Conservation (phyloP, 306 rosid species). For the Myrica gale region DNA sequence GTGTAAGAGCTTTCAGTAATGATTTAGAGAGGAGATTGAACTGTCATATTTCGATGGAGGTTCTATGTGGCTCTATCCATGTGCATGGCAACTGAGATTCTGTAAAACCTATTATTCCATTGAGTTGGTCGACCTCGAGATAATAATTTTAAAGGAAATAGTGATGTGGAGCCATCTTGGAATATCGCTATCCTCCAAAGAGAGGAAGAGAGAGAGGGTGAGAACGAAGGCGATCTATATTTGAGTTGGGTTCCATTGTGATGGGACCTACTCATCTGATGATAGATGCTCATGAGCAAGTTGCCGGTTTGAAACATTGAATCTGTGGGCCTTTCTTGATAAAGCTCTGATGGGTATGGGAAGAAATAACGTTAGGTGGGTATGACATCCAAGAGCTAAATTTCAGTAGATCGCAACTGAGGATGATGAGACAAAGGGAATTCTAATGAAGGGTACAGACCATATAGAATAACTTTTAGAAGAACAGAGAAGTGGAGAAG, state of each 20-base stretch:
- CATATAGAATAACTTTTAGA: too few relatives aligned
- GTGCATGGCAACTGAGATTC: conserved; percentile 43
- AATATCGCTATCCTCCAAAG: not conserved
- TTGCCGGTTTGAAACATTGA: conserved; percentile 41
- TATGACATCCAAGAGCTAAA: not conserved
- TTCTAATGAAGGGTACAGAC: too few relatives aligned
- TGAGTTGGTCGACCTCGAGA: conserved; percentile 35
- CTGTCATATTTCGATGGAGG: conserved; percentile 18
- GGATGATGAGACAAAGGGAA: not conserved
- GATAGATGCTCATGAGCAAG: conserved; percentile 35
- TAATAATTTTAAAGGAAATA: conserved; percentile 36
- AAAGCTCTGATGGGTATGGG: conserved; percentile 16
- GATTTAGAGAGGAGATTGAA: conserved; percentile 36
- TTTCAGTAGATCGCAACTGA: not conserved
- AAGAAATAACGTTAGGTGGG: conserved; percentile 17
- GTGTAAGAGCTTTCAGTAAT: not conserved
- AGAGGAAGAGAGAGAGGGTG: not conserved
- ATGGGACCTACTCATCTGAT: conserved; percentile 49
- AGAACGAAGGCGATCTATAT: conserved; percentile 29
- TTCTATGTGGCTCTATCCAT: conserved; percentile 39
- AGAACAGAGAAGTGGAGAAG: too few relatives aligned
- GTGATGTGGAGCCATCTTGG: conserved; percentile 16
- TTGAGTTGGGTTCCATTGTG: conserved; percentile 28
- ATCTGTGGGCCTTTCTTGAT: conserved; percentile 32
- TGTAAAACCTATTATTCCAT: conserved; percentile 7